phyloP scores from a whole-genome alignment of 352 stramenopile species.

The Thalassiosira pacifica region DNA sequence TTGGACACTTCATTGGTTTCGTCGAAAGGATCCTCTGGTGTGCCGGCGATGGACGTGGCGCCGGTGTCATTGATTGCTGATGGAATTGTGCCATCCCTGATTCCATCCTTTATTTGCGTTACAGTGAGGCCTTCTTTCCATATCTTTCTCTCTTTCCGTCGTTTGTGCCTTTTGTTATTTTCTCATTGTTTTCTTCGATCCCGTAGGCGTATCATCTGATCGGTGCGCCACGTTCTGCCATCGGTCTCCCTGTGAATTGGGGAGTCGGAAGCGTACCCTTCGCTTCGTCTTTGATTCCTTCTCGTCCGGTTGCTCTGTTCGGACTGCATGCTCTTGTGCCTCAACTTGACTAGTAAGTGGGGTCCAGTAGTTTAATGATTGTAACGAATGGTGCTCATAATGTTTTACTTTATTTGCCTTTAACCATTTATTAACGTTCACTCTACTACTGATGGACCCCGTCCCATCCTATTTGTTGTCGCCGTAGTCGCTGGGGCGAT shows the following conservation, averaged over 20 bases:
- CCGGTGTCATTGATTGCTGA: conserved; percentile 1
- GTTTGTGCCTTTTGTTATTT: background rate
- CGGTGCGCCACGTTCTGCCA: background rate
- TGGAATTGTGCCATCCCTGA: conserved; percentile 2
- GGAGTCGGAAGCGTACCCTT: background rate
- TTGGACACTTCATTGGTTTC: background rate
- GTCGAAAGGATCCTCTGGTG: background rate
- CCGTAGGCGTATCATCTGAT: background rate
- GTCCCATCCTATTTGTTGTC: conserved; percentile 2
- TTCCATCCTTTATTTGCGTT: background rate
- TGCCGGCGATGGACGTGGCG: background rate
- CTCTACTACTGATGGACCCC: background rate
- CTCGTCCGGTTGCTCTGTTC: background rate
- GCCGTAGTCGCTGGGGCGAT: background rate
- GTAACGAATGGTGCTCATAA: background rate
- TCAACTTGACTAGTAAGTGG: conserved; percentile 6
- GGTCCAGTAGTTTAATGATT: too few species aligned
- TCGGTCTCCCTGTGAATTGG: background rate
- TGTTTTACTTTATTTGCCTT: background rate
- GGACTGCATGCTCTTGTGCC: too few species aligned
- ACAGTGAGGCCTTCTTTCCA: background rate
- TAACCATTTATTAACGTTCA: conserved; percentile 1
- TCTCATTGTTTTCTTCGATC: background rate
- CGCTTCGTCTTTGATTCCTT: background rate
- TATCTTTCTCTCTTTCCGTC: background rate